These are phyloP conservation scores for Paramecium caudatum DNA, from an alignment of 73 alveolate species.

Conservation along the genomic window DNA sequence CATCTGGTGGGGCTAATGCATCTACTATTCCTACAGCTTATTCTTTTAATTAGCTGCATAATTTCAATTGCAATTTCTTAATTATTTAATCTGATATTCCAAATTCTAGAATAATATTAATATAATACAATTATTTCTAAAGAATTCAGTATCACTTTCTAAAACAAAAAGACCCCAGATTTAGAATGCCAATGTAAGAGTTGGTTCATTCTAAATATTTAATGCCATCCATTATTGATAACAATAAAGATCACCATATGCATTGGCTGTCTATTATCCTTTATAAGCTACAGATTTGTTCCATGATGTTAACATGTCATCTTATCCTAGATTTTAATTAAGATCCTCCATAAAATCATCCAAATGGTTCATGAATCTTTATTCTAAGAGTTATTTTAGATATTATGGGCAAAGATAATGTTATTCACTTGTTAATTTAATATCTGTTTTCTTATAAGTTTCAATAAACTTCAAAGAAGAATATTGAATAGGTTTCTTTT, in stretches of 20 bases:
- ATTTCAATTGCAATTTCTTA: not conserved
- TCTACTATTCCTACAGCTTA: slow-evolving; percentile 73
- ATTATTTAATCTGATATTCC: not conserved
- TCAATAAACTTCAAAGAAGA: slow-evolving; percentile 4
- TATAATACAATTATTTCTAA: not conserved
- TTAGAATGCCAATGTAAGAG: not conserved
- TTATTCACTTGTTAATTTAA: not conserved
- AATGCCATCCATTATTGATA: slow-evolving; percentile 30
- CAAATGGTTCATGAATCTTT: not conserved
- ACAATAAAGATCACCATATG: slow-evolving; percentile 73
- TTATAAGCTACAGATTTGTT: slow-evolving; percentile 59
- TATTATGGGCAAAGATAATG: not conserved
- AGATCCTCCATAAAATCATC: not conserved
- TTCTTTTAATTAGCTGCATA: slow-evolving; percentile 51
- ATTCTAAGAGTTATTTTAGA: slow-evolving; percentile 1
- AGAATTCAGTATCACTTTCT: slow-evolving; percentile 42
- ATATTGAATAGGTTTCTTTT: slow-evolving; percentile 46
- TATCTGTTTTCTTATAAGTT: not conserved
- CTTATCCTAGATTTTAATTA: not conserved
- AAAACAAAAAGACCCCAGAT: not conserved
- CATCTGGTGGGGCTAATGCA: slow-evolving; percentile 80
- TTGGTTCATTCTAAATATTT: not conserved
- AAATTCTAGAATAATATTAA: slow-evolving; percentile 27
- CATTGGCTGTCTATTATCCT: slow-evolving; percentile 23
- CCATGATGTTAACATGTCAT: slow-evolving; percentile 71